Percentiles rank a stretch among this genome's conserved stretches.
phyloP scores from a whole-genome alignment of 768 basidiomycete genomes.

The Mycena metata region DNA sequence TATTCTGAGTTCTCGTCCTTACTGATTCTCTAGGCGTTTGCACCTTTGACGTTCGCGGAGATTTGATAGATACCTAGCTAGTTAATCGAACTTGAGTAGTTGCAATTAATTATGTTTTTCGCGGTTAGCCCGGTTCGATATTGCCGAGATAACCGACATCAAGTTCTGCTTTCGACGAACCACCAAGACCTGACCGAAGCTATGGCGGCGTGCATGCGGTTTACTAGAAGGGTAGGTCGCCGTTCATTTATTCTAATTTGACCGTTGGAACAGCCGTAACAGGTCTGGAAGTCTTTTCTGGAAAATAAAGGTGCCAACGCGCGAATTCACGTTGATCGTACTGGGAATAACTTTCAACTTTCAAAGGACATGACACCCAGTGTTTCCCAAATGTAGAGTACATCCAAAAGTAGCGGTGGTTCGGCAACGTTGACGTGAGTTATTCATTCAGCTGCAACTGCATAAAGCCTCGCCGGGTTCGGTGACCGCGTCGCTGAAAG shows the following conservation, averaged over 20 bases:
- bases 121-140: too few relatives aligned
- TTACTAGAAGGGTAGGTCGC: slow-evolving; percentile 22
- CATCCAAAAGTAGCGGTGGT: too few relatives aligned
- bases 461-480: slow-evolving; percentile 77
- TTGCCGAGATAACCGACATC: too few relatives aligned
- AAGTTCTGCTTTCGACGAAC: background rate
- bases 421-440: background rate
- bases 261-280: background rate
- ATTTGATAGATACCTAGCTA: background rate
- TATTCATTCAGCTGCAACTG: slow-evolving; percentile 9
- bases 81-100: too few relatives aligned
- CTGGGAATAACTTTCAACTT: slow-evolving; percentile 7
- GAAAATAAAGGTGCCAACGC: slow-evolving; percentile 71
- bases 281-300: slow-evolving; percentile 89
- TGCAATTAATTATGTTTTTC: too few relatives aligned
- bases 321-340: background rate
- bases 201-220: slow-evolving; percentile 32
- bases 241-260: background rate
- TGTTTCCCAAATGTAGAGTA: slow-evolving; percentile 80
- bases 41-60: slow-evolving; percentile 63
- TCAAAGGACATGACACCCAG: slow-evolving; percentile 80
- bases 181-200: background rate
- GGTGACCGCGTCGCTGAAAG: slow-evolving; percentile 76
- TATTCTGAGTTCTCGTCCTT: slow-evolving; percentile 37
- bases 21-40: slow-evolving; percentile 57